Base-by-base conservation (phyloP, 495 filamentous ascomycete species). In the Penicillium fimorum region DNA sequence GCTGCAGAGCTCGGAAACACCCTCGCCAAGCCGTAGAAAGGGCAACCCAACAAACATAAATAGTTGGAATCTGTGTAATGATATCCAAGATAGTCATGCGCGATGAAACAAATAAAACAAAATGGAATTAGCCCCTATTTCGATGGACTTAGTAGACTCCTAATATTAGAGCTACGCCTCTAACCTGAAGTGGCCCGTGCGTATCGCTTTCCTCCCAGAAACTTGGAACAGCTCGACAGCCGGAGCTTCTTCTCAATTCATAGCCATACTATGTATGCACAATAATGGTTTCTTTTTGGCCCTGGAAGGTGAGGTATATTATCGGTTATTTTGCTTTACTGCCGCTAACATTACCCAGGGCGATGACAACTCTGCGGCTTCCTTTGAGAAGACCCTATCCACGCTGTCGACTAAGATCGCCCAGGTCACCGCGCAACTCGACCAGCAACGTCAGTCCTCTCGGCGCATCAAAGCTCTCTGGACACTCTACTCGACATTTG, bases 301-400 rank as follows among this genome's bases (percentile, higher is more conserved):
- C 84, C 58, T 90, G 84, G 79, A 87, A 82, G 76, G 87, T 89
- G 71, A 69, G 73, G 25, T 32, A 40, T 18, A 37, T 43, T 25
- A 15, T 17, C 20, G 54, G 3, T 48, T 20, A 8, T 29, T 13
- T 59, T 15, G 27, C 27, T 41, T 50, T 27, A 52, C 51, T 55
- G 15, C 47, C 51, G 54, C 49, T 35, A 30, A 52, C 48, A 42
- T 30, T 40, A 20, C 53, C 15, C 63, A 95, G 90, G 84, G 87
- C 72, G 82, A 91, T 56, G 84, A 89, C 63, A 87, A 82, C 69
- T 96, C 92, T 61, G 88, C 93, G 2, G 93, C 92, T 38, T 88
- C 85, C 5, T 98, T 97, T 64, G 94, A 98, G 71, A 96, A 91
- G 74, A 83, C 87, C 0, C 86, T 98, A 41, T 87, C 89, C 15